Conservation (phyloP, 257 asterid species). For the Avicennia marina region DNA sequence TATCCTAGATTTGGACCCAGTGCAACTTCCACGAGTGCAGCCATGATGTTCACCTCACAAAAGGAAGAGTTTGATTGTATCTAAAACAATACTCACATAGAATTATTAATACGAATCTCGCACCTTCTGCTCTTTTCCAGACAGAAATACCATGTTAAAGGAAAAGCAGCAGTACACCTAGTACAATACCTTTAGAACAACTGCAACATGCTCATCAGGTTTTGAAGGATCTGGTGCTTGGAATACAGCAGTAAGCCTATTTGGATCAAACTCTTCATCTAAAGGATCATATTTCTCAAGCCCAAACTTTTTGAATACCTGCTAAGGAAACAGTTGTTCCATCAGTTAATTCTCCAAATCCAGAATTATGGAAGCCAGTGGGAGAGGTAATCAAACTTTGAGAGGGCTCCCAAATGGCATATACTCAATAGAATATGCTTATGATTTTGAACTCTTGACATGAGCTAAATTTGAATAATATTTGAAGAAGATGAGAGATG, state of each 20-base stretch:
- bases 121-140: background rate
- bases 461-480: background rate
- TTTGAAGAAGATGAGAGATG: background rate
- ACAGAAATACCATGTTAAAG: background rate
- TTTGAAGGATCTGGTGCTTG: slow-evolving; percentile 92
- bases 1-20: too few relatives aligned
- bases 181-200: slow-evolving; percentile 70
- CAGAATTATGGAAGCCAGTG: background rate
- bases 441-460: background rate
- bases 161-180: too few relatives aligned
- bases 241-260: slow-evolving; percentile 87
- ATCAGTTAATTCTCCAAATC: background rate
- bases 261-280: slow-evolving; percentile 85
- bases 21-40: background rate
- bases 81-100: too few relatives aligned
- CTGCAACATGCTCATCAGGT: slow-evolving; percentile 69
- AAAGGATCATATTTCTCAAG: slow-evolving; percentile 62
- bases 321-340: slow-evolving; percentile 5
- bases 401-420: background rate
- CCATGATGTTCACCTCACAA: background rate
- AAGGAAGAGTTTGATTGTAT: background rate
- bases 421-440: background rate
- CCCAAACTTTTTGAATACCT: slow-evolving; percentile 85
- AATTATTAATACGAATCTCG: too few relatives aligned
- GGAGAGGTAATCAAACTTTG: too few relatives aligned